Conservation (phyloP, 1,284 basidiomycete species). For the Meira nashicola region DNA sequence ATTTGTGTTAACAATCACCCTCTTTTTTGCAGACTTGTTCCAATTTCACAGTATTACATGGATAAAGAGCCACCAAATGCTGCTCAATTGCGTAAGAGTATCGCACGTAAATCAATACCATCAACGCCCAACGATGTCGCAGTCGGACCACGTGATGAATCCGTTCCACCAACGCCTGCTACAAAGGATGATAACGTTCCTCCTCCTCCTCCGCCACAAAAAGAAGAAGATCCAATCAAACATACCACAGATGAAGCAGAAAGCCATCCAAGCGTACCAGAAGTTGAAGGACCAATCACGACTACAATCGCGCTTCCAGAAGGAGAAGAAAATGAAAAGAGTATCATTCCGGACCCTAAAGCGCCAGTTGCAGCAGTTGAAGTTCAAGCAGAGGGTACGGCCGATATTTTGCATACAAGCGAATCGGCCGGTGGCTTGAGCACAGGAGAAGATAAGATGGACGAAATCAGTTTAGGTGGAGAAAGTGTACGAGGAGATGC, state of each 20-base stretch:
- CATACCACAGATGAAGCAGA: too few species aligned
- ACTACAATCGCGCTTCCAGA: background rate
- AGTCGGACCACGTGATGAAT: background rate
- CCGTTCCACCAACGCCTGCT: slow-evolving; percentile 4
- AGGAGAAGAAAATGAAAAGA: background rate
- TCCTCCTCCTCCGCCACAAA: background rate
- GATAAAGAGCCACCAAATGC: slow-evolving; percentile 48
- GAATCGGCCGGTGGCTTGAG: background rate
- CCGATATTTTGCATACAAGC: background rate
- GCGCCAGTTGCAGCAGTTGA: too few species aligned
- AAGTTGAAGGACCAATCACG: slow-evolving; percentile 2
- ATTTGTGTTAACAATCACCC: background rate
- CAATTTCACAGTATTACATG: slow-evolving; percentile 47
- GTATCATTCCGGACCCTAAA: too few species aligned
- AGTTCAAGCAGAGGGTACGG: too few species aligned
- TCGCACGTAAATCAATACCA: background rate
- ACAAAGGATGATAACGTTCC: background rate
- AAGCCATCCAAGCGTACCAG: background rate
- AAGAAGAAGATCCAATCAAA: background rate
- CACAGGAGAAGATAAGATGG: slow-evolving; percentile 3
- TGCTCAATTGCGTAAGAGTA: slow-evolving; percentile 19
- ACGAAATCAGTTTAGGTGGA: slow-evolving; percentile 7
- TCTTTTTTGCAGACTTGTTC: slow-evolving; percentile 38
- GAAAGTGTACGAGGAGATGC: background rate
- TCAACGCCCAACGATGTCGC: background rate